Evolutionary conservation across 148 eudicot genomes (phyloP), one percentile per base, ranked within the genome.

Genomic region (Bassia scoparia): DNA sequence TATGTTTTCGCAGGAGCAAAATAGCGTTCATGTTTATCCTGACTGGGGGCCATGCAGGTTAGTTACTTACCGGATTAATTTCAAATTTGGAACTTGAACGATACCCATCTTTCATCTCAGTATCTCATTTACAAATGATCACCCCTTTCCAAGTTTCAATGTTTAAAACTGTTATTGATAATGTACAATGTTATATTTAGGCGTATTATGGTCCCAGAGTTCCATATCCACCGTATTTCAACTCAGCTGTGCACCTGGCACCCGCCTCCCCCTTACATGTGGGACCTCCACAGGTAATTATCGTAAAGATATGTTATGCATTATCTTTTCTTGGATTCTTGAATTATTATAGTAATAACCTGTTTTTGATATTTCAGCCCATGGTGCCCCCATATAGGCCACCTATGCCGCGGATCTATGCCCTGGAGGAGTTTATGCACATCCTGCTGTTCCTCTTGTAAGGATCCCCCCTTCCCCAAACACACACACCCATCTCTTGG

Each of bases 11-110:
- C 90, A 90, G 98, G 95, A 92, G 59, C 97, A 90, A 66, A 67
- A 73, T 73, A 85, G 80, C 69, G 74, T 84, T 73, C 96, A 90
- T 74, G 85, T 87, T 30, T 95, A 89, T 82, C 96, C 97, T 61
- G 99, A 95, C 77, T 95, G 99, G 97, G 89, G 52, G 85, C 92
- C 76, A 88, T 95, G 96, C 99, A 91, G 99, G 99, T 95, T 56
- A 66, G 71, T 76, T 29, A 4, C 72, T 61, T 26, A 13, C 8
- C 48, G 0, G 6, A 24, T 33, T 30, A 30, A n/a, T 30, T 7
- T 68, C 21, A 18, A 30, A 33, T 15, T n/a, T 23, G 53, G 14
- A 50, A 35, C 38, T 23, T 24, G 52, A 73, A 16, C 59, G 14
- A 55, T 54, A 27, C 69, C 35, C 24, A 13, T 31, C 4, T 38